Evolutionary conservation across 1,284 basidiomycete genomes (phyloP).

Genomic region (Tilletia setariae): DNA sequence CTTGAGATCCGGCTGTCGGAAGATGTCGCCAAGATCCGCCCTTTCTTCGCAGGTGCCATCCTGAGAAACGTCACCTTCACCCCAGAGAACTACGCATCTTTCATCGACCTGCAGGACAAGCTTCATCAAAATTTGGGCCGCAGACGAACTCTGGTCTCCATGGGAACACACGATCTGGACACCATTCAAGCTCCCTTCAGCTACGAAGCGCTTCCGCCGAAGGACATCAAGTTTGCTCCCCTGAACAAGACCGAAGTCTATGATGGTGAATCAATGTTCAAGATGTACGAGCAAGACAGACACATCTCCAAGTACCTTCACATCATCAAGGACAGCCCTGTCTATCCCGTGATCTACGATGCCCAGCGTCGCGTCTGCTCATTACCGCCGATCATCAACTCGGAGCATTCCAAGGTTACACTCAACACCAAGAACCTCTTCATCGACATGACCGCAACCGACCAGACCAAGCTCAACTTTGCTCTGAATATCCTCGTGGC

Average conservation of each 20-base stretch:
- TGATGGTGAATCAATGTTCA: slow-evolving; percentile 57
- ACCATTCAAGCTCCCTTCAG: slow-evolving; percentile 78
- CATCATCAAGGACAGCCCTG: slow-evolving; percentile 90
- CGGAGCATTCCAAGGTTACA: slow-evolving; percentile 81
- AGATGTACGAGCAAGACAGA: slow-evolving; percentile 75
- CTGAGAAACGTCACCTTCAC: slow-evolving; percentile 85
- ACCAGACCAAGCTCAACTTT: slow-evolving; percentile 91
- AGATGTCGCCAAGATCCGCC: slow-evolving; percentile 65
- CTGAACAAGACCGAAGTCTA: slow-evolving; percentile 70
- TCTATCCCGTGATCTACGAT: slow-evolving; percentile 98
- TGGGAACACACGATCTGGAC: slow-evolving; percentile 96
- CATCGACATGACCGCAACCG: slow-evolving; percentile 96
- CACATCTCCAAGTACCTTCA: slow-evolving; percentile 83
- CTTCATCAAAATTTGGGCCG: slow-evolving; percentile 94
- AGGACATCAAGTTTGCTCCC: slow-evolving; percentile 84
- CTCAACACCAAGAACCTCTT: slow-evolving; percentile 91
- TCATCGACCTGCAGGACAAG: slow-evolving; percentile 96
- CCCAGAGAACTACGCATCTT: slow-evolving; percentile 83
- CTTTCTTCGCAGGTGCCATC: slow-evolving; percentile 84
- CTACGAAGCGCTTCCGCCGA: slow-evolving; percentile 86
- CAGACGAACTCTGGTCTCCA: slow-evolving; percentile 83
- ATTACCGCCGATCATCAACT: slow-evolving; percentile 81
- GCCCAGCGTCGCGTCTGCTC: slow-evolving; percentile 78
- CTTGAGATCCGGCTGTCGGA: slow-evolving; percentile 34
- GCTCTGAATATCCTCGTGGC: slow-evolving; percentile 90